Evolutionary conservation across 2,329 filamentous ascomycete genomes (phyloP).

Genomic region (Coniella lustricola): DNA sequence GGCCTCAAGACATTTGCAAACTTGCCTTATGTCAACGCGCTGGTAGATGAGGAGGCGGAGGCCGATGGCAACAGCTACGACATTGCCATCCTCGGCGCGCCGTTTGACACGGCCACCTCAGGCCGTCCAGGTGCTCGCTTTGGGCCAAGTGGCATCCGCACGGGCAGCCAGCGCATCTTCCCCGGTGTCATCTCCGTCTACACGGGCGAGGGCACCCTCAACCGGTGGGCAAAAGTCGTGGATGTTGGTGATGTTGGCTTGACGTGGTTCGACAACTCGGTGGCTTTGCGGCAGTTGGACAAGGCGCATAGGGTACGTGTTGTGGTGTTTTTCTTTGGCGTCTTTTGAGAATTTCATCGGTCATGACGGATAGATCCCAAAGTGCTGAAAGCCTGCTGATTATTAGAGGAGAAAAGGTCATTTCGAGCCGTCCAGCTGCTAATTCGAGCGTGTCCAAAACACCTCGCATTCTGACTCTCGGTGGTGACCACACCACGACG

Average conservation of each 20-base stretch:
- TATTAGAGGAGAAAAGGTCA: neutral
- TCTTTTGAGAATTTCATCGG: no score
- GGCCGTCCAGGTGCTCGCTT: conserved; percentile 13
- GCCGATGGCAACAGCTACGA: conserved; percentile 42
- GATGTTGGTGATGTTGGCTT: conserved; percentile 77
- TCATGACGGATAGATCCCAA: no score
- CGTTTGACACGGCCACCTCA: conserved; percentile 35
- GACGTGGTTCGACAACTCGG: conserved; percentile 68
- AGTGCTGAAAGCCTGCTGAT: no score
- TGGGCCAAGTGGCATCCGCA: conserved; percentile 13
- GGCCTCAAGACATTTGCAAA: conserved; percentile 61
- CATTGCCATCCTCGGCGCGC: conserved; percentile 46
- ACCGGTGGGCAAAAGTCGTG: conserved; percentile 37
- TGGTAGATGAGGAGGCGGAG: conserved; percentile 45
- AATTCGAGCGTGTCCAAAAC: conserved; percentile 36
- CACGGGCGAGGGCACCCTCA: conserved; percentile 9
- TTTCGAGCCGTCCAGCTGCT: conserved; percentile 26
- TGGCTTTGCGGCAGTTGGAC: conserved; percentile 68
- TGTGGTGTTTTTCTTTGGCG: neutral
- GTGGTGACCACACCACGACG: conserved; percentile 59
- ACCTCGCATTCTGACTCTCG: conserved; percentile 52
- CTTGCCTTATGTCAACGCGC: conserved; percentile 52
- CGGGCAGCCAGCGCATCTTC: conserved; percentile 15
- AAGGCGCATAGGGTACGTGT: conserved; percentile 49
- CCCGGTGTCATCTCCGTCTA: conserved; percentile 5